Conservation (phyloP, 2,329 filamentous ascomycete genomes). For the Microthyrium microscopicum region DNA sequence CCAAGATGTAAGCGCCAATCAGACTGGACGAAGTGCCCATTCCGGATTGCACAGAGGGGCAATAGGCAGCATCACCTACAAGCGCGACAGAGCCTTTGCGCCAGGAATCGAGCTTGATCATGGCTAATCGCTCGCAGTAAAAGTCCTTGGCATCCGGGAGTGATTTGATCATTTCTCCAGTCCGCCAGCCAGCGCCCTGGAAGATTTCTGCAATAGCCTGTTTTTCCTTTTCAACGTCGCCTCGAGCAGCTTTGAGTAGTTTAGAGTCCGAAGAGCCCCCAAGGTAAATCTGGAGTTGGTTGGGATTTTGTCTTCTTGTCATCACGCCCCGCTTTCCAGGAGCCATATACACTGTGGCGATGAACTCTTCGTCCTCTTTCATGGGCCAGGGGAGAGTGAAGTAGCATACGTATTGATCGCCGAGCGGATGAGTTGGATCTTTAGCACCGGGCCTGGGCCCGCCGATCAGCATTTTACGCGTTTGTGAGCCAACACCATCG, state of each 20-base stretch:
- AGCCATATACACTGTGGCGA: slow-evolving; percentile 22
- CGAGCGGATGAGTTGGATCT: slow-evolving; percentile 12
- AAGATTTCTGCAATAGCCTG: slow-evolving; percentile 23
- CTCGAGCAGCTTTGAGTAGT: slow-evolving; percentile 14
- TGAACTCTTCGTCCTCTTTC: slow-evolving; percentile 17
- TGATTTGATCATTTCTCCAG: slow-evolving; percentile 19
- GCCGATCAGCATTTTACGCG: slow-evolving; percentile 19
- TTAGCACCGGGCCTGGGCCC: neutral
- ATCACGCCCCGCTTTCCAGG: slow-evolving; percentile 23
- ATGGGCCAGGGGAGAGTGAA: slow-evolving; percentile 16
- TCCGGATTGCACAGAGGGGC: slow-evolving; percentile 31
- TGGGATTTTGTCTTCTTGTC: slow-evolving; percentile 23
- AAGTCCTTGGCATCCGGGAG: slow-evolving; percentile 26
- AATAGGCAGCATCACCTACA: slow-evolving; percentile 25
- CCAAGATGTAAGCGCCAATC: slow-evolving; percentile 8
- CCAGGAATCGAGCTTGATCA: slow-evolving; percentile 22
- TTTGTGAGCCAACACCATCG: slow-evolving; percentile 37
- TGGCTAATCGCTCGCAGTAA: slow-evolving; percentile 27
- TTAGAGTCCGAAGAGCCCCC: slow-evolving; percentile 14
- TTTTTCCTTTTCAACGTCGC: slow-evolving; percentile 24
- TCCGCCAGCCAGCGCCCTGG: slow-evolving; percentile 29
- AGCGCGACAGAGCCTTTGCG: slow-evolving; percentile 18
- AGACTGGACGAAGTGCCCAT: slow-evolving; percentile 35
- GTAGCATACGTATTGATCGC: slow-evolving; percentile 17
- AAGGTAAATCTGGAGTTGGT: slow-evolving; percentile 25